Evolutionary conservation across 2,329 filamentous ascomycete genomes (phyloP), one percentile per base, ranked within the genome.

Genomic region (Ceratocystis huliohia): DNA sequence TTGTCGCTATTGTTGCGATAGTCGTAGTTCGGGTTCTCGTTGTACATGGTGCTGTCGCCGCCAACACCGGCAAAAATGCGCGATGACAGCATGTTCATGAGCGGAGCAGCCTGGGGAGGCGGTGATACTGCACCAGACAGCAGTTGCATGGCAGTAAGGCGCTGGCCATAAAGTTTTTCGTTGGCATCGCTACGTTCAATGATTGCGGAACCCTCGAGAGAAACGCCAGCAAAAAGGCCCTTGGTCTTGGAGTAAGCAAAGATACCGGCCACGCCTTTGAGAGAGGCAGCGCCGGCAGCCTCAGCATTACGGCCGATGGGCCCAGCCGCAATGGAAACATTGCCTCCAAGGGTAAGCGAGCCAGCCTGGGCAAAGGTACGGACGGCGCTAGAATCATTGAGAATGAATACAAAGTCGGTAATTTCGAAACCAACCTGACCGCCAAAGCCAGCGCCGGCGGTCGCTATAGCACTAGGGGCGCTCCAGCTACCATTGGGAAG

Each of bases 171-270:
- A 69, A 99, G 83, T 78, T 96, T 96, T 78, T 96, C 89, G 74
- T 99, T 99, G 71, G 94, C 94, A 76, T 99, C 94, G 77, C 91
- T 88, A 70, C 94, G 85, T 78, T 99, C 94, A 69, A 97, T 89
- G 70, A 99, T 87, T 65, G 89, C 91, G 69, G 88, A 93, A 25
- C 94, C 94, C 75, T 99, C 94, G 70, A 99, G 79, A 71, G 89
- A 95, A 61, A 99, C 92, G 73, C 94, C 94, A 4, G 94, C 94
- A 72, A 99, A 99, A 41, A 99, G 79, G 22, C 94, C 94, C 79
- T 96, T 97, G 13, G 94, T 99, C 78, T 96, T 97, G 75, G 88
- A 94, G 81, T 99, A 99, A 72, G 89, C 90, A 80, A 99, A 99
- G 63, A 99, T 87, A 65, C 90, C 94, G 0, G 92, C 89, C 7